Percentiles rank a stretch among this genome's conserved stretches.
Conservation (phyloP, 2,329 filamentous ascomycete species). For the Thielaviopsis cerberus region DNA sequence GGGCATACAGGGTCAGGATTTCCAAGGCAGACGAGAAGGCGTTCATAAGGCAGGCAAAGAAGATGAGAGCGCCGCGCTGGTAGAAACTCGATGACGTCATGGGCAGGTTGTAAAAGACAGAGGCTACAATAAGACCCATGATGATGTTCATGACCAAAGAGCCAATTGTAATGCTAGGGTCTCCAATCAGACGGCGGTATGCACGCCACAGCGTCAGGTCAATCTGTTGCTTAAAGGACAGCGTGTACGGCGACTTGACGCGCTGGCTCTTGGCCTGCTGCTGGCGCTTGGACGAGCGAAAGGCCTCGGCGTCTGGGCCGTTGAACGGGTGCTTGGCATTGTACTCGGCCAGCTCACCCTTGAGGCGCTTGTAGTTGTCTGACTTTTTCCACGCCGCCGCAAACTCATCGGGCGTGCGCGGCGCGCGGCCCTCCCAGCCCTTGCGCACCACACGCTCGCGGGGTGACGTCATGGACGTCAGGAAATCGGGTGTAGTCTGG, state of each 20-base stretch:
- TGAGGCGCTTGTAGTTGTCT: conserved; percentile 25
- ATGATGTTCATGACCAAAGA: conserved; percentile 52
- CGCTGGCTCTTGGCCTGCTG: conserved; percentile 42
- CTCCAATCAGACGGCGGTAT: conserved; percentile 56
- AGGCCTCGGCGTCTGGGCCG: conserved; percentile 36
- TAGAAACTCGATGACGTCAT: conserved; percentile 55
- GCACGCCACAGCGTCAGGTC: conserved; percentile 64
- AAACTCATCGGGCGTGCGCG: conserved; percentile 44
- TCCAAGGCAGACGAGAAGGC: conserved; percentile 66
- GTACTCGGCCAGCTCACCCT: conserved; percentile 32
- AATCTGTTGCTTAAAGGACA: conserved; percentile 61
- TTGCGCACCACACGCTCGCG: conserved; percentile 35
- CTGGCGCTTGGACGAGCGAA: conserved; percentile 33
- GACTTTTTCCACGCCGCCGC: conserved; percentile 39
- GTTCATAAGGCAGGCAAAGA: conserved; percentile 77
- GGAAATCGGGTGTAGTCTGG: conserved; percentile 52
- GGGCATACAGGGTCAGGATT: conserved; percentile 69
- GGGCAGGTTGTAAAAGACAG: conserved; percentile 62
- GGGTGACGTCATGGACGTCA: conserved; percentile 49
- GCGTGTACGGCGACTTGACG: conserved; percentile 59
- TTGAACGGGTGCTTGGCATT: conserved; percentile 32
- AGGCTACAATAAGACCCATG: conserved; percentile 60
- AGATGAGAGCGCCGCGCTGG: conserved; percentile 59
- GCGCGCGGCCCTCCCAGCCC: conserved; percentile 37
- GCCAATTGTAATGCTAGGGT: conserved; percentile 55